phyloP scores from a whole-genome alignment of 345 rosid species.

The Jatropha curcas region DNA sequence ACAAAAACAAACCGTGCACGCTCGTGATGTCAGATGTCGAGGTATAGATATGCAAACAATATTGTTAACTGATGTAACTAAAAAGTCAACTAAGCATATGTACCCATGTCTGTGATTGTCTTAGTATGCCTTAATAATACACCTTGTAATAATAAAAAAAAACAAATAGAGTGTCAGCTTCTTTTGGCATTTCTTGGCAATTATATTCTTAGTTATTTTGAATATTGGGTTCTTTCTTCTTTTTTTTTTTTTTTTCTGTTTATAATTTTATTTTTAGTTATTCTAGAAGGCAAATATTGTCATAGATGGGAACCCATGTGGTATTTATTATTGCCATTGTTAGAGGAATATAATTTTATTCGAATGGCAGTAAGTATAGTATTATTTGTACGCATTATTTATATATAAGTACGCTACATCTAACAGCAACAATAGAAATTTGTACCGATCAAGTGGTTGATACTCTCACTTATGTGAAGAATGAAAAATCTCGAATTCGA shows the following conservation, averaged over 20 bases:
- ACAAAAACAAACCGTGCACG: not conserved
- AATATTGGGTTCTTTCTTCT: not conserved
- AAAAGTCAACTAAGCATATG: not conserved
- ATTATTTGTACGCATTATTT: not conserved
- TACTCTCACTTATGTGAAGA: too few relatives aligned
- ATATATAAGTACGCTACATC: not conserved
- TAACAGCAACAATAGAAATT: not conserved
- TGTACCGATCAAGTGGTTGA: too few relatives aligned
- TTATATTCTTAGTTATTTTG: not conserved
- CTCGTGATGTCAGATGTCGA: not conserved
- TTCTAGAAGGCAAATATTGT: not conserved
- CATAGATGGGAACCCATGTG: not conserved
- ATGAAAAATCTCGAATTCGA: too few relatives aligned
- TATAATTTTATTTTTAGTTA: not conserved
- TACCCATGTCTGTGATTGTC: not conserved
- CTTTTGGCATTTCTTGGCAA: not conserved
- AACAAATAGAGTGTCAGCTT: not conserved
- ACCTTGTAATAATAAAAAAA: not conserved
- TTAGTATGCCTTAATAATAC: not conserved
- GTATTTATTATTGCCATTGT: not conserved
- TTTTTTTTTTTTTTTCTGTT: not conserved
- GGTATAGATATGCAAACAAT: not conserved
- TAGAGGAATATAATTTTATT: not conserved
- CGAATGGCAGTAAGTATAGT: not conserved
- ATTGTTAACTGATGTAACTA: not conserved